Evolutionary conservation across 345 rosid genomes (phyloP).

Genomic region (Eutrema japonicum): DNA sequence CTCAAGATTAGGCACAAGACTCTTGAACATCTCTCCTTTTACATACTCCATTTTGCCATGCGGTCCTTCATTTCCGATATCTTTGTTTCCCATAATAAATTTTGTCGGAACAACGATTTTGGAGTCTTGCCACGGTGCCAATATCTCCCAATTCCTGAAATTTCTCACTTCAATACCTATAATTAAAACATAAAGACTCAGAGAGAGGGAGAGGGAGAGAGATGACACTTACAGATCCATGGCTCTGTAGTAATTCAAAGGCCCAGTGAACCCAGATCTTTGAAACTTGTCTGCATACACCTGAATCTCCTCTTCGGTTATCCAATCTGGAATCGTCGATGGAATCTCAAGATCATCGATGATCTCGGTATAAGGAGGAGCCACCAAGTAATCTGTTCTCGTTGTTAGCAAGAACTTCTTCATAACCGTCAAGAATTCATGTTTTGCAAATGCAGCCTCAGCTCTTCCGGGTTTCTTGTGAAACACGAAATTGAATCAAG

Average conservation of each 20-base stretch:
- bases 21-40: constrained; percentile 59
- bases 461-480: constrained; percentile 73
- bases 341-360: constrained; percentile 63
- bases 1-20: constrained; percentile 57
- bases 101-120: constrained; percentile 59
- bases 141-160: constrained; percentile 71
- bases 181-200: not conserved
- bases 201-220: not conserved
- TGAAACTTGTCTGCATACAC: constrained; percentile 67
- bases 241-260: constrained; percentile 66
- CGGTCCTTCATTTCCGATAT: constrained; percentile 50
- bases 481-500: not conserved
- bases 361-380: constrained; percentile 66
- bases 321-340: constrained; percentile 60
- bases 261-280: constrained; percentile 64
- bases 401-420: constrained; percentile 67
- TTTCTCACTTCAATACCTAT: not conserved
- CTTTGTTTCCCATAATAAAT: constrained; percentile 59
- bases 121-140: constrained; percentile 60
- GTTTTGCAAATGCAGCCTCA: constrained; percentile 67
- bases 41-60: constrained; percentile 49
- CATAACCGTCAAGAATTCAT: constrained; percentile 62
- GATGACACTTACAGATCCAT: constrained; percentile 55
- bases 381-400: constrained; percentile 55
- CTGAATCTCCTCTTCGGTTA: constrained; percentile 65